Conservation (phyloP, 768 basidiomycete species). For the Glaciozyma antarctica region DNA sequence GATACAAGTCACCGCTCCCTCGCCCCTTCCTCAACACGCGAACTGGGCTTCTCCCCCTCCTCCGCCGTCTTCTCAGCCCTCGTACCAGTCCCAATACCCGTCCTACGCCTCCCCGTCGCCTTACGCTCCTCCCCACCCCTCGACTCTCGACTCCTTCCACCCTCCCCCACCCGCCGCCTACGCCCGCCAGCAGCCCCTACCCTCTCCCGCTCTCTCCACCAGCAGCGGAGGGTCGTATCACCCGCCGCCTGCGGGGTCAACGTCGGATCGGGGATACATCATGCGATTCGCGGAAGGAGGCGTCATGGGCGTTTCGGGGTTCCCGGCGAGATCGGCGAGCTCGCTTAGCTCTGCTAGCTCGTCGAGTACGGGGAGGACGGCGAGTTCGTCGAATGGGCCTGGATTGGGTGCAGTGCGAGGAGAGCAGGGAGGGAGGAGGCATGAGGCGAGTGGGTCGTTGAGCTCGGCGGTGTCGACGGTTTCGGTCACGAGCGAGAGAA, state of each 20-base stretch:
- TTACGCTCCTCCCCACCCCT: not conserved
- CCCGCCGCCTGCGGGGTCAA: not conserved
- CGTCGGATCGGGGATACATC: conserved; percentile 12
- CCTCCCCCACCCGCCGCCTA: too few relatives aligned
- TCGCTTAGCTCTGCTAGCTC: not conserved
- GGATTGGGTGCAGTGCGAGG: not conserved
- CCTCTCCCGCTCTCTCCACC: conserved; percentile 24
- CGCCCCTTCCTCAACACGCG: not conserved
- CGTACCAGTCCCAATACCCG: not conserved
- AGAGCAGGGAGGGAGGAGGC: not conserved
- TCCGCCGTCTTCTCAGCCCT: not conserved
- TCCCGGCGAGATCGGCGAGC: not conserved
- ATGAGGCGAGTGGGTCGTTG: conserved; percentile 6
- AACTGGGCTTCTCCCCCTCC: not conserved
- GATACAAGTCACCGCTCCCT: conserved; percentile 21
- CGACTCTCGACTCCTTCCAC: too few relatives aligned
- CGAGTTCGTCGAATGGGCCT: not conserved
- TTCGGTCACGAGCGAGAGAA: not conserved
- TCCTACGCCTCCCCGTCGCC: conserved; percentile 1
- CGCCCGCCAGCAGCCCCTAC: not conserved
- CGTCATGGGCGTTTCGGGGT: conserved; percentile 5
- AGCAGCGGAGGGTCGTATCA: conserved; percentile 12
- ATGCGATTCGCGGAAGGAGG: conserved; percentile 28
- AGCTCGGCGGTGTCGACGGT: conserved; percentile 1
- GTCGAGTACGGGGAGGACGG: not conserved